Evolutionary conservation across 208 protist genomes (phyloP).

Genomic region (Wallacemonas sp.): DNA sequence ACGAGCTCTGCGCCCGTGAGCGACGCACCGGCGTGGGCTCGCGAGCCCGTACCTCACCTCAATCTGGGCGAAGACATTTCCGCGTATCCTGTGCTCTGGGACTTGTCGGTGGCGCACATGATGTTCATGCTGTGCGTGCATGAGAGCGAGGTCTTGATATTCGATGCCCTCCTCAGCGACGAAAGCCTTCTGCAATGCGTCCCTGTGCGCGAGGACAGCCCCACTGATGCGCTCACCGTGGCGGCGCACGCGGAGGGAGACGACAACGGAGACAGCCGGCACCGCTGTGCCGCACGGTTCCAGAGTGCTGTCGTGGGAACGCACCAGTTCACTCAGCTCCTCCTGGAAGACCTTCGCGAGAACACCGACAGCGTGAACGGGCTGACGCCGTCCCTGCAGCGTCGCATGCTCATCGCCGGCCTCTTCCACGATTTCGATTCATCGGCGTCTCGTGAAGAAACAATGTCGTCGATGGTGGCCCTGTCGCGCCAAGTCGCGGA

Average conservation of each 20-base stretch:
- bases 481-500: not conserved
- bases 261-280: too few species aligned
- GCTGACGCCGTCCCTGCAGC: not conserved
- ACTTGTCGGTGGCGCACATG: slow-evolving; percentile 31
- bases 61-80: slow-evolving; percentile 49
- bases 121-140: slow-evolving; percentile 41
- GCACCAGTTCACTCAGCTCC: not conserved
- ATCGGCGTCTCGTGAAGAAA: not conserved
- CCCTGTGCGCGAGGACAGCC: not conserved
- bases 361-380: not conserved
- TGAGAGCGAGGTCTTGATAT: slow-evolving; percentile 32
- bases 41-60: not conserved
- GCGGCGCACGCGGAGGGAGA: not conserved
- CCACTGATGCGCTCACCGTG: not conserved
- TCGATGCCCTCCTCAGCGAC: slow-evolving; percentile 35
- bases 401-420: not conserved
- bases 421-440: not conserved
- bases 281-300: not conserved
- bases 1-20: not conserved
- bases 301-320: slow-evolving; percentile 9
- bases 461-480: not conserved
- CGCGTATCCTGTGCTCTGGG: slow-evolving; percentile 44
- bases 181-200: not conserved
- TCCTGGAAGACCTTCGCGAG: not conserved
- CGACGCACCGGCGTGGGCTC: not conserved